Percentiles rank a stretch among this genome's conserved stretches.
phyloP scores from a whole-genome alignment of 495 filamentous ascomycete species.

The Aspergillus mulundensis region DNA sequence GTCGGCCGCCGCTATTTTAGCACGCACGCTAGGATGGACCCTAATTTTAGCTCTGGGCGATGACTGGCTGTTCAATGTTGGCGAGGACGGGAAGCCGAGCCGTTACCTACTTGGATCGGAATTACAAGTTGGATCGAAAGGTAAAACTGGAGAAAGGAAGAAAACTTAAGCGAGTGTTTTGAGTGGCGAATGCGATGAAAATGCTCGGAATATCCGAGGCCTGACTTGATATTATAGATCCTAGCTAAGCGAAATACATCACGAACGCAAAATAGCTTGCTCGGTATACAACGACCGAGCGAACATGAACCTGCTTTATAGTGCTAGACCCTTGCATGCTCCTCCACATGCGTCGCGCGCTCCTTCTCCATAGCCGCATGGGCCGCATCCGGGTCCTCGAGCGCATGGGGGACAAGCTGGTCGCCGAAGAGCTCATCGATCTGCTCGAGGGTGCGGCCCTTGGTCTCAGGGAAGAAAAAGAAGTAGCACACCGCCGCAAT shows the following conservation, averaged over 20 bases:
- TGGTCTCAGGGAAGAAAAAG: constrained; percentile 49
- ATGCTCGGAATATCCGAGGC: neutral
- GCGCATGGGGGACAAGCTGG: constrained; percentile 16
- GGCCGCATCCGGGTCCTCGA: constrained; percentile 12
- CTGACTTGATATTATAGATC: neutral
- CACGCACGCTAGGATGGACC: neutral
- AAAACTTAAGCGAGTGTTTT: neutral
- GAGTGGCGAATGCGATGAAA: neutral
- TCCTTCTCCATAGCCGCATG: constrained; percentile 15
- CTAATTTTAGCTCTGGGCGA: too few species aligned
- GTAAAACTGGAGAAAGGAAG: too few species aligned
- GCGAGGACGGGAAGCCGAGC: neutral
- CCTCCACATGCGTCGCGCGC: neutral
- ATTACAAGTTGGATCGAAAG: neutral
- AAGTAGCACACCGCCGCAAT: constrained; percentile 37
- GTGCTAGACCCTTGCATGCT: neutral
- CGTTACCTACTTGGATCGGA: neutral
- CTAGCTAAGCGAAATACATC: neutral
- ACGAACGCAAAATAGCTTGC: too few species aligned
- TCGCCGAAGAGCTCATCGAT: constrained; percentile 52
- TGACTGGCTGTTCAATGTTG: too few species aligned
- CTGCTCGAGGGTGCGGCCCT: constrained; percentile 47
- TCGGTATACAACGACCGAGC: neutral
- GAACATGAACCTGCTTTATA: too few species aligned
- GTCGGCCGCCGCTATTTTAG: neutral